These are phyloP conservation scores for Aspergillus taichungensis DNA, from an alignment of 495 filamentous ascomycete genomes.

Conservation along the genomic window DNA sequence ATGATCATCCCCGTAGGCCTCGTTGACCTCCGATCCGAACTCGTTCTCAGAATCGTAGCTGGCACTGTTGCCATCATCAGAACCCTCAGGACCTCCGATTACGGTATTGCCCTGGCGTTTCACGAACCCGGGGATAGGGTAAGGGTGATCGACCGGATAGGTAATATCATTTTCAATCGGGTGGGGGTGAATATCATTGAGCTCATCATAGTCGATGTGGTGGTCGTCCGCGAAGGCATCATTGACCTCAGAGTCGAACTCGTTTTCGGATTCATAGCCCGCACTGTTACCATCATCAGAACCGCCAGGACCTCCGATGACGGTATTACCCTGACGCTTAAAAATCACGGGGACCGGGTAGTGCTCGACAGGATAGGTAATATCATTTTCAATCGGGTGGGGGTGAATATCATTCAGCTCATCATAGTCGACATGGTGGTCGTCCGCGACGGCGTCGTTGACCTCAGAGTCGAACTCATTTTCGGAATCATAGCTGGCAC, in stretches of 20 bases:
- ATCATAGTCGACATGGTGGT: neutral
- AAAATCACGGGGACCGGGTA: too few species aligned
- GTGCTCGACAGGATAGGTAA: neutral
- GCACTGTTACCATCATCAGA: neutral
- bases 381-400: neutral
- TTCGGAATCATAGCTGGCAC: neutral
- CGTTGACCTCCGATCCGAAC: neutral
- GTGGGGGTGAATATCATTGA: neutral
- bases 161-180: neutral
- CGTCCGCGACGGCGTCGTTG: neutral
- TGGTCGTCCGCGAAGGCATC: neutral
- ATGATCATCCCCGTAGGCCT: slow-evolving; percentile 1
- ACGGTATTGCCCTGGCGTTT: neutral
- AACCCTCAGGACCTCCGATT: slow-evolving; percentile 4
- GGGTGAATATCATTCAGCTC: neutral
- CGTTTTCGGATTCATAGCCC: neutral
- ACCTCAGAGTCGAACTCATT: neutral
- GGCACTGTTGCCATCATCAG: slow-evolving; percentile 5
- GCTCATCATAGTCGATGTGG: neutral
- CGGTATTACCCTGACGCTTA: neutral
- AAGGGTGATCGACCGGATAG: neutral
- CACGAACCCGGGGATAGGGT: too few species aligned
- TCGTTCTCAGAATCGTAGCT: neutral
- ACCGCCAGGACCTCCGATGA: slow-evolving; percentile 2
- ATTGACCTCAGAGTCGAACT: neutral